Percentiles rank a stretch among this genome's conserved stretches.
These are phyloP conservation scores for Monilinia aucupariae DNA, from an alignment of 2,329 filamentous ascomycete species.

Conservation along the genomic window DNA sequence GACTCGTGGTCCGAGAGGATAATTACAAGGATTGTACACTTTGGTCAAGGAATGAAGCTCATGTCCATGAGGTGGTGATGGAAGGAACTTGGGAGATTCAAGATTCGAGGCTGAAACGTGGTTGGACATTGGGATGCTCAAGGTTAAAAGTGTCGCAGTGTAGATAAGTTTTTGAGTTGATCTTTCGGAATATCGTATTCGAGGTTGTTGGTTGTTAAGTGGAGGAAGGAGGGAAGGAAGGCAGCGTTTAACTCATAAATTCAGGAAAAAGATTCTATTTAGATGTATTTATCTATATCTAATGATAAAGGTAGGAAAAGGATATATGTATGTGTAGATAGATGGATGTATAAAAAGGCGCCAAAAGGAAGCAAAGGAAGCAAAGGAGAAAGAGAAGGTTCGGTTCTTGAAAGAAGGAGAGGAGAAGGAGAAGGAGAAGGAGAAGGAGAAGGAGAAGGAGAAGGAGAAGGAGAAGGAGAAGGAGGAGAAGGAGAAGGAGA, in stretches of 20 bases:
- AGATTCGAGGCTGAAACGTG: background rate
- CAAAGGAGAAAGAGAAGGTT: background rate
- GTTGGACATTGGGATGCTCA: slow-evolving; percentile 12
- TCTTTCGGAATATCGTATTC: no score
- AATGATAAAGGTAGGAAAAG: no score
- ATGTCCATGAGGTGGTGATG: slow-evolving; percentile 5
- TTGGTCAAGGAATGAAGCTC: background rate
- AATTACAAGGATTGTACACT: slow-evolving; percentile 1
- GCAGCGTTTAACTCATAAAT: no score
- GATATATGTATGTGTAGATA: no score
- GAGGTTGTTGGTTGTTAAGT: background rate
- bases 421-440: no score
- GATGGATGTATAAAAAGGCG: no score
- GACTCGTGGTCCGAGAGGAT: background rate
- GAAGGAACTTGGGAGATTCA: slow-evolving; percentile 8
- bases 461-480: background rate
- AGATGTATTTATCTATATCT: no score
- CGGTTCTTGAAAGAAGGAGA: background rate
- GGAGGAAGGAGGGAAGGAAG: no score
- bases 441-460: background rate
- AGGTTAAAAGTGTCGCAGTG: background rate
- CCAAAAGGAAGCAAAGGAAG: background rate
- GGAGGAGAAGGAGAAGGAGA: background rate
- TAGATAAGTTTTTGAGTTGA: background rate
- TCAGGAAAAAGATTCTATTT: no score